Evolutionary conservation across 805 yeast genomes (phyloP), one percentile per base, ranked within the genome.

Genomic region (Tetrapisispora pingtungensis): DNA sequence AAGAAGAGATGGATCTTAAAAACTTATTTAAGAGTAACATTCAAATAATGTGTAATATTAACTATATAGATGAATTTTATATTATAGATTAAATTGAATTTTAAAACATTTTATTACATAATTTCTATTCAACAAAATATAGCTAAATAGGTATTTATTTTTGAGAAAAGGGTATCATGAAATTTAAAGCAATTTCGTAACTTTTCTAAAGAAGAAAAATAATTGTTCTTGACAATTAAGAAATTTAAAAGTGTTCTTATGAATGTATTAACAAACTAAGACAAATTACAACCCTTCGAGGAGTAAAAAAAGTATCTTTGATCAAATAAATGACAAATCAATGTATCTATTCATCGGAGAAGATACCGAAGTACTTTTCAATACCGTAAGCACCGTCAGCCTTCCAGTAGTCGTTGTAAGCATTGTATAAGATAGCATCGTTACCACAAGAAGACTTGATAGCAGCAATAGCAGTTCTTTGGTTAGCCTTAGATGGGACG

Each of bases 351-450:
- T 41, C 39, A 20, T 31, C 10, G 20, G 43, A 52, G 47, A 62
- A 61, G 63, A 84, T 68, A 73, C 96, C 96, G 89, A 90, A 87
- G 84, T 73, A 82, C 72, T 85, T 80, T 74, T 87, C 95, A 59
- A 73, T 77, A 62, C 70, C 70, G 66, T 68, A 75, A 52, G 77
- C 59, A 63, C 96, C 96, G 51, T 81, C 81, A 54, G 73, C 67
- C 78, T 87, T 86, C 96, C 96, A 87, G 68, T 73, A 70, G 70
- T 86, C 95, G 71, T 87, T 78, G 78, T 67, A 86, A 54, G 95
- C 94, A 56, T 74, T 81, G 84, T 86, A 93, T 61, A 84, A 74
- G 62, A 81, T 71, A 52, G 74, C 78, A 57, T 75, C 80, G 64
- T 71, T 63, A 69, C 95, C 96, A 68, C 81, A 75, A 44, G 69